Evolutionary conservation across 192 early-diverging fungal species (phyloP).

Genomic region (Rhizoclosmatium sp.): DNA sequence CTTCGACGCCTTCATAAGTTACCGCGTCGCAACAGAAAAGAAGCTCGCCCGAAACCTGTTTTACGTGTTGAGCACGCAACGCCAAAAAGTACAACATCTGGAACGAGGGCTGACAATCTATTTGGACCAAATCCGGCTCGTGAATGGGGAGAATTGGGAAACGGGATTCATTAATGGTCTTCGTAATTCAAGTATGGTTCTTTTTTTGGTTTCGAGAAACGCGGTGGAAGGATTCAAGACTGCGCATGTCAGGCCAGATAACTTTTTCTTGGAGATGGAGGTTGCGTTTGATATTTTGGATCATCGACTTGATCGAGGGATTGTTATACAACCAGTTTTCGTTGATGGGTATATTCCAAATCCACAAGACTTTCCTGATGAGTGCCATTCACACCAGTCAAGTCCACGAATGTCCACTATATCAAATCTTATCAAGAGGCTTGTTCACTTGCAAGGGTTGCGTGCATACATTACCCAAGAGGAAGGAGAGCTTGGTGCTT

Average conservation of each 20-base stretch:
- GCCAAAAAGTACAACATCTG: background rate
- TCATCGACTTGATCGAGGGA: background rate
- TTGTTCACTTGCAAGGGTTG: background rate
- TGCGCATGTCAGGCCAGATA: background rate
- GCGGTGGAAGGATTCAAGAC: background rate
- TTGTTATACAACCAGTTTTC: slow-evolving; percentile 20
- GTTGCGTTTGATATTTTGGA: slow-evolving; percentile 17
- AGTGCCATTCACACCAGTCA: slow-evolving; percentile 8
- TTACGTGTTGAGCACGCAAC: slow-evolving; percentile 9
- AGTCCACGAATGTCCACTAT: slow-evolving; percentile 12
- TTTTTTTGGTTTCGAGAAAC: background rate
- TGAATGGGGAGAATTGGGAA: slow-evolving; percentile 32
- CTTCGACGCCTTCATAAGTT: slow-evolving; percentile 17
- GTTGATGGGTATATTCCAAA: slow-evolving; percentile 11
- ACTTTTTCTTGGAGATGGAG: slow-evolving; percentile 6
- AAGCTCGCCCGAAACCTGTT: slow-evolving; percentile 1
- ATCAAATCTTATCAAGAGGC: slow-evolving; percentile 4
- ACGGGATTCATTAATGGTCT: slow-evolving; percentile 21
- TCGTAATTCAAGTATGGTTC: background rate
- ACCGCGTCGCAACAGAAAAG: background rate
- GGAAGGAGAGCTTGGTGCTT: background rate
- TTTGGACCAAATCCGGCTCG: slow-evolving; percentile 16
- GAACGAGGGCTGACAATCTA: slow-evolving; percentile 13
- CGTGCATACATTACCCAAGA: background rate
- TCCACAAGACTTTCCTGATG: slow-evolving; percentile 9